Evolutionary conservation across 2,329 filamentous ascomycete species (phyloP).

Genomic region (Ascochyta rabiei): DNA sequence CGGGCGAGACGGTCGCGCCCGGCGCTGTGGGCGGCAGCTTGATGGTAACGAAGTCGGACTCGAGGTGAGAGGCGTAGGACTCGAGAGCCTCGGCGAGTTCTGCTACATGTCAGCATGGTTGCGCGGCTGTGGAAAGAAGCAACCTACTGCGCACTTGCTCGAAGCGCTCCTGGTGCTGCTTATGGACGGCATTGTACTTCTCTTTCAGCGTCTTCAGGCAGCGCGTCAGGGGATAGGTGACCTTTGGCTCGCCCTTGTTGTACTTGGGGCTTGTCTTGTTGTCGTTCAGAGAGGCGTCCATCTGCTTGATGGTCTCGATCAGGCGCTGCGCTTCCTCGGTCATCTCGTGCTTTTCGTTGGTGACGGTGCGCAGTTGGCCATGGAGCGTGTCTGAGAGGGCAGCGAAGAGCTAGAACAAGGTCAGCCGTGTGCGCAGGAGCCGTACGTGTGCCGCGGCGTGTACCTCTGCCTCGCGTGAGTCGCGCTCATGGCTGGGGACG

Average conservation of each 20-base stretch:
- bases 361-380: slow-evolving; percentile 84
- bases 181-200: slow-evolving; percentile 80
- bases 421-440: slow-evolving; percentile 17
- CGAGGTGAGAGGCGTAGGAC: slow-evolving; percentile 95
- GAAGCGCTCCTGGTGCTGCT: slow-evolving; percentile 86
- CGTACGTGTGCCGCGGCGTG: not conserved
- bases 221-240: slow-evolving; percentile 81
- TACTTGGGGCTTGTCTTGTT: slow-evolving; percentile 68
- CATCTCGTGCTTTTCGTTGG: slow-evolving; percentile 86
- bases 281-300: slow-evolving; percentile 89
- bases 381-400: slow-evolving; percentile 91
- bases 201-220: slow-evolving; percentile 84
- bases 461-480: slow-evolving; percentile 88
- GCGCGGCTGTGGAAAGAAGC: not conserved
- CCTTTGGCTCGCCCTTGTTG: slow-evolving; percentile 71
- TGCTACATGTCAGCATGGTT: slow-evolving; percentile 47
- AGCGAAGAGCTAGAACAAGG: slow-evolving; percentile 72
- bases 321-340: slow-evolving; percentile 87
- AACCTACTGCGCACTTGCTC: slow-evolving; percentile 90
- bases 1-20: slow-evolving; percentile 76
- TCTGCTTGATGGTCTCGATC: slow-evolving; percentile 86
- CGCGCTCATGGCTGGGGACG: slow-evolving; percentile 90
- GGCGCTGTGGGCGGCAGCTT: slow-evolving; percentile 81
- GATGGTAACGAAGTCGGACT: slow-evolving; percentile 84
- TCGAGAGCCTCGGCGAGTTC: slow-evolving; percentile 92